These are phyloP conservation scores for Dissophora globulifera DNA, from an alignment of 192 early-diverging fungal genomes.

Conservation along the genomic window DNA sequence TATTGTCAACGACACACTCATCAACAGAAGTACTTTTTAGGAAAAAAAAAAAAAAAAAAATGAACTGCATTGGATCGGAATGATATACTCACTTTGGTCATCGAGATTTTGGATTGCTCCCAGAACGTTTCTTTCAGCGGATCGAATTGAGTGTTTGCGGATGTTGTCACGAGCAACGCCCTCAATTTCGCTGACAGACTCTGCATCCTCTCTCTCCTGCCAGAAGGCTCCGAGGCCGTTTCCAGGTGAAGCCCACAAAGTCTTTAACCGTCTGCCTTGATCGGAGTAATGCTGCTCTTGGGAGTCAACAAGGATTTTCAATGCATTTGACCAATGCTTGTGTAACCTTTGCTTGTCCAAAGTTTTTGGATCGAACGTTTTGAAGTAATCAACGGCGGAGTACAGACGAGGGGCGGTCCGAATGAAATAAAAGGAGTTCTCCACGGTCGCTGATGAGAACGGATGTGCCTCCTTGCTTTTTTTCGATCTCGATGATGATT, in stretches of 20 bases:
- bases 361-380: conserved; percentile 22
- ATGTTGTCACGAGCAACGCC: conserved; percentile 16
- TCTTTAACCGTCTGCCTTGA: conserved; percentile 15
- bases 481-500: conserved; percentile 17
- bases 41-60: no score
- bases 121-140: conserved; percentile 20
- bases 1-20: conserved; percentile 17
- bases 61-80: not conserved
- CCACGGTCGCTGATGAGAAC: conserved; percentile 20
- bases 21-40: not conserved
- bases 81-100: conserved; percentile 18
- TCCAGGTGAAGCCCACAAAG: conserved; percentile 12
- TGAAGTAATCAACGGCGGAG: conserved; percentile 20
- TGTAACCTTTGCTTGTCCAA: conserved; percentile 22
- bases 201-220: conserved; percentile 13
- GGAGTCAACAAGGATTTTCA: conserved; percentile 19
- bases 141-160: conserved; percentile 25
- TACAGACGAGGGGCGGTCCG: conserved; percentile 22
- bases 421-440: conserved; percentile 24
- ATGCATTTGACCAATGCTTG: conserved; percentile 9
- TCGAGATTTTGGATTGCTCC: conserved; percentile 26
- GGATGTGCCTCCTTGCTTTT: conserved; percentile 22
- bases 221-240: conserved; percentile 32
- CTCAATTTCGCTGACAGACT: conserved; percentile 20
- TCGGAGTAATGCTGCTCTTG: conserved; percentile 20